Evolutionary conservation across 352 stramenopile species (phyloP).

Genomic region (Pythium grandisporangium): DNA sequence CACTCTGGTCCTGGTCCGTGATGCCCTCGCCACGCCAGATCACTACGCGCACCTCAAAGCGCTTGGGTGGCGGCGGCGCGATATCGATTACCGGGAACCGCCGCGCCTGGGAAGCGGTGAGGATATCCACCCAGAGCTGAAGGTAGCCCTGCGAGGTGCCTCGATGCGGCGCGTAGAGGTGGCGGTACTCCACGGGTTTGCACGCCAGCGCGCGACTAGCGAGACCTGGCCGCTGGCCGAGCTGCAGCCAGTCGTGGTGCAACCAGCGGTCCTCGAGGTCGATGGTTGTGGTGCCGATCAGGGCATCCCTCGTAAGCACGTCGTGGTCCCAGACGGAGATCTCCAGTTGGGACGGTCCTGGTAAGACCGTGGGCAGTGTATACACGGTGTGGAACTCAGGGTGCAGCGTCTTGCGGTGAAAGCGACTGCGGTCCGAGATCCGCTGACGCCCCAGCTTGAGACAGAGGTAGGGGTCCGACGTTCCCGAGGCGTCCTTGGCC

Average conservation of each 20-base stretch:
- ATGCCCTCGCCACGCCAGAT: slow-evolving; percentile 87
- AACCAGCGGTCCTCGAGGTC: slow-evolving; percentile 93
- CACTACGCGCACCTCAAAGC: slow-evolving; percentile 85
- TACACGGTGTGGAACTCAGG: slow-evolving; percentile 74
- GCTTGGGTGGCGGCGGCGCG: slow-evolving; percentile 41
- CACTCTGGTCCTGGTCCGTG: slow-evolving; percentile 51
- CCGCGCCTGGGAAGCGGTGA: slow-evolving; percentile 60
- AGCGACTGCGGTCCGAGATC: slow-evolving; percentile 52
- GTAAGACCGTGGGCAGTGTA: slow-evolving; percentile 54
- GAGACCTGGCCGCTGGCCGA: slow-evolving; percentile 21
- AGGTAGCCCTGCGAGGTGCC: slow-evolving; percentile 60
- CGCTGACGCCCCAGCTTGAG: slow-evolving; percentile 65
- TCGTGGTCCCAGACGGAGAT: slow-evolving; percentile 79
- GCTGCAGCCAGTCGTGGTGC: slow-evolving; percentile 74
- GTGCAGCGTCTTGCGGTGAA: slow-evolving; percentile 69
- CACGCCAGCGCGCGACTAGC: slow-evolving; percentile 11
- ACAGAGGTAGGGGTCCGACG: slow-evolving; percentile 70
- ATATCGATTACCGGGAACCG: slow-evolving; percentile 63
- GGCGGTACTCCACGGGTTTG: slow-evolving; percentile 87
- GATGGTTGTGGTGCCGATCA: slow-evolving; percentile 88
- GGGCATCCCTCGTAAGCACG: slow-evolving; percentile 51
- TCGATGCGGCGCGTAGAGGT: slow-evolving; percentile 70
- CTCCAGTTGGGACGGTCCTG: slow-evolving; percentile 69
- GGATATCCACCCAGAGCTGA: slow-evolving; percentile 87
- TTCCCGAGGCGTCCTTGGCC: slow-evolving; percentile 71